A percentile compares a stretch with the other conserved stretches of the same genome.
Evolutionary conservation across 2,329 filamentous ascomycete species (phyloP).

Genomic region (Ilyonectria destructans): DNA sequence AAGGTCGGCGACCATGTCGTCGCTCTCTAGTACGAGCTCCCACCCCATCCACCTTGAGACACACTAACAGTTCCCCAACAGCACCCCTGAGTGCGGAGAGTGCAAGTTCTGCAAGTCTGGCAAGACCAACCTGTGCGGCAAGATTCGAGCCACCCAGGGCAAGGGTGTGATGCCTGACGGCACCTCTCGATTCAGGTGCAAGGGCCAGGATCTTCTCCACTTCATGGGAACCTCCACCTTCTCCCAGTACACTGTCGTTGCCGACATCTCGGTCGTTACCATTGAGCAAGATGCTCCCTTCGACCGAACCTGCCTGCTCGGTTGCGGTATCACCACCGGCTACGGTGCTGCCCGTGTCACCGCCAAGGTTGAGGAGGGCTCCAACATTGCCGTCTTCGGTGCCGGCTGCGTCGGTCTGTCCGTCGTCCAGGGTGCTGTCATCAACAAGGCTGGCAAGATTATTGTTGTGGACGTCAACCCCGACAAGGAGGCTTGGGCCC

Average conservation of each 20-base stretch:
- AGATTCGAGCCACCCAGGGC: slow-evolving; percentile 97
- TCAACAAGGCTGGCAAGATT: slow-evolving; percentile 85
- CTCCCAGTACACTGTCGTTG: slow-evolving; percentile 98
- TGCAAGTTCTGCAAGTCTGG: slow-evolving; percentile 99
- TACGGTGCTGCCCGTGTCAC: slow-evolving; percentile 97
- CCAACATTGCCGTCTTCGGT: slow-evolving; percentile 93
- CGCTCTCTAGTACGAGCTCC: slow-evolving; percentile 81
- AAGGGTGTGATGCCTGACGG: slow-evolving; percentile 98
- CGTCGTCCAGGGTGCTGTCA: slow-evolving; percentile 93
- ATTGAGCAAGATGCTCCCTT: slow-evolving; percentile 93
- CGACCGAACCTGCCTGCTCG: slow-evolving; percentile 95
- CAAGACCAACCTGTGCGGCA: slow-evolving; percentile 99
- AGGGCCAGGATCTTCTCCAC: slow-evolving; percentile 95
- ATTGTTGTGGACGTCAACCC: slow-evolving; percentile 87
- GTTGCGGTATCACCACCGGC: slow-evolving; percentile 98
- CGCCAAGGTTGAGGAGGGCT: slow-evolving; percentile 90
- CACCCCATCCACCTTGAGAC: not conserved
- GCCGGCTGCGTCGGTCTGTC: slow-evolving; percentile 96
- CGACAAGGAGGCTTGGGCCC: slow-evolving; percentile 90
- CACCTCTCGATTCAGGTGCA: slow-evolving; percentile 93
- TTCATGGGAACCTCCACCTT: slow-evolving; percentile 99
- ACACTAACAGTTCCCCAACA: slow-evolving; percentile 55
- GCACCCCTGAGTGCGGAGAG: slow-evolving; percentile 96
- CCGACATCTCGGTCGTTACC: slow-evolving; percentile 97
- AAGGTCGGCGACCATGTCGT: slow-evolving; percentile 95